These are phyloP conservation scores for Cryptosporidium parvum DNA, from an alignment of 169 alveolate species.

Conservation along the genomic window DNA sequence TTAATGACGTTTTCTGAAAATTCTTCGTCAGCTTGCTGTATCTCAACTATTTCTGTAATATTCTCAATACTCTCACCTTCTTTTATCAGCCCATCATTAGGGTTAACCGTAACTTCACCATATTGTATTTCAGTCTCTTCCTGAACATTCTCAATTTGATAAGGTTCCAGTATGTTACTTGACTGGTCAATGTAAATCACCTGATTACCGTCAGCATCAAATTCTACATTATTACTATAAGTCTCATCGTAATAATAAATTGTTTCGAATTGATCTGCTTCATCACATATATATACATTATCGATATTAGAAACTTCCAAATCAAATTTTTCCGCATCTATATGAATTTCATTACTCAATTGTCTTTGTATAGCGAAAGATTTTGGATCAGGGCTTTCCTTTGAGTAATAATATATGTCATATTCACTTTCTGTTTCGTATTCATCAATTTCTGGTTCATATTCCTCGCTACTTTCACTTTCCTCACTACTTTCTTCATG, in stretches of 20 bases:
- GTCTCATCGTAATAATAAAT: conserved; percentile 31
- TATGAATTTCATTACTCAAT: not conserved
- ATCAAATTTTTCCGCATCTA: conserved; percentile 5
- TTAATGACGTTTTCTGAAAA: not conserved
- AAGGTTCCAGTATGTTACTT: not conserved
- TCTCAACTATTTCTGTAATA: not conserved
- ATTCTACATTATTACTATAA: not conserved
- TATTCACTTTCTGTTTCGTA: conserved; percentile 17
- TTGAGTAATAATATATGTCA: conserved; percentile 23
- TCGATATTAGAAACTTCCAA: conserved; percentile 30
- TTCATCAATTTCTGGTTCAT: conserved; percentile 26
- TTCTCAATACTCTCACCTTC: not conserved
- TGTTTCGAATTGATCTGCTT: conserved; percentile 46
- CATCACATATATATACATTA: conserved; percentile 33
- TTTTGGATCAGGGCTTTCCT: conserved; percentile 10
- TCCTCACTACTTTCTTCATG: conserved; percentile 28
- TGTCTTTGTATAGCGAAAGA: conserved; percentile 1
- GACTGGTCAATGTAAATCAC: conserved; percentile 8
- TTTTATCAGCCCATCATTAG: not conserved
- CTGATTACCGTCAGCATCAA: not conserved
- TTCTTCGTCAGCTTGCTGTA: not conserved
- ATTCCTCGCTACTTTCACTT: conserved; percentile 18
- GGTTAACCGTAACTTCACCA: not conserved
- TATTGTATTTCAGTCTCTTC: not conserved
- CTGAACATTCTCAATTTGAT: not conserved